These are phyloP conservation scores for Pseudonitzschia pungens DNA, from an alignment of 108 stramenopile species.

Conservation along the genomic window DNA sequence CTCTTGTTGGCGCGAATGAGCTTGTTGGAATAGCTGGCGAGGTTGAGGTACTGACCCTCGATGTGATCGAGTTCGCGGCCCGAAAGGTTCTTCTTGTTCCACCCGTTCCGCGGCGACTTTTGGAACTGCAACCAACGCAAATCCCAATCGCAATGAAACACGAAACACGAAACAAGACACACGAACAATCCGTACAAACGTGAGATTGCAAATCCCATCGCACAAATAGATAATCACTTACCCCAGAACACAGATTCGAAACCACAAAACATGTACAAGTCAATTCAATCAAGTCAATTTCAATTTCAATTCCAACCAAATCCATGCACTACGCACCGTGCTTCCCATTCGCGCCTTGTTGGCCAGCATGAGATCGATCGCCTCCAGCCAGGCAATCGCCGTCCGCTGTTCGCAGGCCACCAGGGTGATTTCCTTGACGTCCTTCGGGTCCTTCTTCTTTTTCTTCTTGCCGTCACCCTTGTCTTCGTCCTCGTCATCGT, in stretches of 20 bases:
- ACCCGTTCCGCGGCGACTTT: slow-evolving; percentile 16
- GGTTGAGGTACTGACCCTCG: slow-evolving; percentile 77
- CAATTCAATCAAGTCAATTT: no score
- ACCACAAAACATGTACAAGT: no score
- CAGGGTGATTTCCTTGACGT: slow-evolving; percentile 33
- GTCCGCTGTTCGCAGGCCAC: slow-evolving; percentile 85
- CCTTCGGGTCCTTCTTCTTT: slow-evolving; percentile 38
- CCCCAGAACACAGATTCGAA: not conserved
- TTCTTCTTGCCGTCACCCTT: slow-evolving; percentile 7
- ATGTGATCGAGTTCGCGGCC: slow-evolving; percentile 62
- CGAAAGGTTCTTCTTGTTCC: slow-evolving; percentile 51
- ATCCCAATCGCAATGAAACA: not conserved
- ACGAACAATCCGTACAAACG: not conserved
- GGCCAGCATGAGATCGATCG: slow-evolving; percentile 78
- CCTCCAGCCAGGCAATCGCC: slow-evolving; percentile 82
- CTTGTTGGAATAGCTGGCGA: slow-evolving; percentile 81
- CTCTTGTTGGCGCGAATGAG: slow-evolving; percentile 66
- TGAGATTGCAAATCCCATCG: not conserved
- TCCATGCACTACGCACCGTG: slow-evolving; percentile 14
- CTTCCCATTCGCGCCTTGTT: slow-evolving; percentile 29
- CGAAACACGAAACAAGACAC: not conserved
- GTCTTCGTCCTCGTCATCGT: not conserved
- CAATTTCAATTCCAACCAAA: no score
- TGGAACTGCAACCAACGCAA: not conserved
- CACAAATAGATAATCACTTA: no score